phyloP scores from a whole-genome alignment of 2,329 filamentous ascomycete species.

The Simplicillium sp. region DNA sequence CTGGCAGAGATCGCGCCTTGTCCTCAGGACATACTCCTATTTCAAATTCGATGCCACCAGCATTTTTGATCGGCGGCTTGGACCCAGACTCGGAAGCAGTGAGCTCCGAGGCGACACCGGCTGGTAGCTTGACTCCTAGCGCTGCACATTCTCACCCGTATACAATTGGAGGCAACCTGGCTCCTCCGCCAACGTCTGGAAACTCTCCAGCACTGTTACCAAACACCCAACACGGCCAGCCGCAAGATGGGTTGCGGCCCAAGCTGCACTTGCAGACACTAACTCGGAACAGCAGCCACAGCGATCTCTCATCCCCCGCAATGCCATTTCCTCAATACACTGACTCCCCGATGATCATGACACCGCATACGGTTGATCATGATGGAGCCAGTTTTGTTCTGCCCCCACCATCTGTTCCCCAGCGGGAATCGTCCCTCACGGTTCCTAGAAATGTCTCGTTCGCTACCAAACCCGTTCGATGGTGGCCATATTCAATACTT shows the following conservation, averaged over 20 bases:
- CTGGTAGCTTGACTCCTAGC: constrained; percentile 12
- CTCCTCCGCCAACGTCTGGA: constrained; percentile 22
- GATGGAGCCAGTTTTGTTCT: constrained; percentile 47
- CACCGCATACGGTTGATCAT: constrained; percentile 24
- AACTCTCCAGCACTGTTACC: constrained; percentile 7
- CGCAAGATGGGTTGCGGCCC: constrained; percentile 6
- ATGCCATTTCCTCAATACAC: constrained; percentile 62
- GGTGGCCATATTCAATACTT: constrained; percentile 74
- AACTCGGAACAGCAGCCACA: constrained; percentile 29
- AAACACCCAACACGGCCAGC: background rate
- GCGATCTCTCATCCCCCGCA: constrained; percentile 35
- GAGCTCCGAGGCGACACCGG: background rate
- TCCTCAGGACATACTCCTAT: background rate
- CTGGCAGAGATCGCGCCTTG: background rate
- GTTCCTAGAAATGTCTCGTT: constrained; percentile 28
- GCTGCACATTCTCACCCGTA: constrained; percentile 21
- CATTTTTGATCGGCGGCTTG: background rate
- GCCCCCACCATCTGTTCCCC: constrained; percentile 27
- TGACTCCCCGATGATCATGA: constrained; percentile 43
- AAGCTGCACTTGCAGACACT: constrained; percentile 37
- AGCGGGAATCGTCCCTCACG: constrained; percentile 37
- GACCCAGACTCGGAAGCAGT: constrained; percentile 1
- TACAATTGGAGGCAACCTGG: constrained; percentile 29
- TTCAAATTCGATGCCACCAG: constrained; percentile 2
- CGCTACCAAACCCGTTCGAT: constrained; percentile 43